Base-by-base conservation (phyloP, 257 asterid genomes). In the Ehretia macrophylla region DNA sequence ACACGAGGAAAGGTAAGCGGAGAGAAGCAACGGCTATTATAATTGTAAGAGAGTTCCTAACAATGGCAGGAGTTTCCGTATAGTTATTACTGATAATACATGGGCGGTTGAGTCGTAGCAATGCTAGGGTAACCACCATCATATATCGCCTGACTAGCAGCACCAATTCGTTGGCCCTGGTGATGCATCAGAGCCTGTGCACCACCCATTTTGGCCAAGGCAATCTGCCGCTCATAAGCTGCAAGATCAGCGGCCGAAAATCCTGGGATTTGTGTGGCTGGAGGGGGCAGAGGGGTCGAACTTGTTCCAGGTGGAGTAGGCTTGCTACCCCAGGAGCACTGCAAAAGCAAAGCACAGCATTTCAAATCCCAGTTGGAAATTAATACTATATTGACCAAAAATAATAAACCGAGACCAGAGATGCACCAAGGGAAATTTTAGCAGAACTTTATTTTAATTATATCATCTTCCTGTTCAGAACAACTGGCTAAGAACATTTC, bases 281-380 rank as follows among this genome's bases (percentile, higher is more conserved):
- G 97, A 17, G 87, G 95, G 35, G 97, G 85, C 38, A 89, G 82
- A n/a, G 95, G 94, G 60, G 63, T 72, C 9, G 91, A 82, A 32
- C 79, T 80, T 51, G 84, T 82, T 54, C 97, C 95, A 0, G 83
- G 91, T 10, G 90, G 90, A 27, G 95, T 86, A 1, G 97, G 95
- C 80, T 89, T 89, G 66, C 87, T 82, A 47, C 95, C 95, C 97
- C 95, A 89, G 4, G 95, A 89, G 72, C 97, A 85, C 97, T 85
- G 55, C 58, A 75, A 51, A 5, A 58, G 49, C 40, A 39, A 23
- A 8, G n/a, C n/a, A n/a, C n/a, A 46, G 62, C 13, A 23, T 11
- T 10, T 10, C 47, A 42, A 42, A 42, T 42, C 1, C 16, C 16
- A 10, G 47, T 42, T 42, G 16, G 47, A 3, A n/a, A 10, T 2